These are phyloP conservation scores for Orbilia javanica DNA, from an alignment of 2,329 filamentous ascomycete genomes.

Conservation along the genomic window DNA sequence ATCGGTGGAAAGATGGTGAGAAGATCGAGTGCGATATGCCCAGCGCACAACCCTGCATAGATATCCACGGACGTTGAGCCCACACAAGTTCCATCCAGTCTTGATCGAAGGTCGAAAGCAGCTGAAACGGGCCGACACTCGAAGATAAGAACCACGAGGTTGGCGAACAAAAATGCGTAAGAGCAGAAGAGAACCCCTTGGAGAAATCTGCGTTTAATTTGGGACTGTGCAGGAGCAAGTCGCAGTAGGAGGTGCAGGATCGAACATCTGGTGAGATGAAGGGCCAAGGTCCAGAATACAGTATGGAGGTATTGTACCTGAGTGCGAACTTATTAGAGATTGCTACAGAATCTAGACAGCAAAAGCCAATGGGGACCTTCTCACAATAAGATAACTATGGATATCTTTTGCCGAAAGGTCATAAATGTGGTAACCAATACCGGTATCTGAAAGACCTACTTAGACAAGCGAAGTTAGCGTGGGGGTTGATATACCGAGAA, in stretches of 20 bases:
- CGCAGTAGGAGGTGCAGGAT: constrained; percentile 54
- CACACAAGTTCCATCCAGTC: constrained; percentile 50
- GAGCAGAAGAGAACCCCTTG: constrained; percentile 43
- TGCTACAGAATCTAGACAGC: neutral
- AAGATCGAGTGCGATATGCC: constrained; percentile 52
- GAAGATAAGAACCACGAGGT: constrained; percentile 50
- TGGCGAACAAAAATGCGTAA: constrained; percentile 45
- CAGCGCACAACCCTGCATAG: constrained; percentile 49
- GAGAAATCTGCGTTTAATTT: constrained; percentile 43
- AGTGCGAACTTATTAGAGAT: neutral
- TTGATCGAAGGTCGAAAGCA: constrained; percentile 50
- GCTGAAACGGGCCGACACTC: constrained; percentile 51
- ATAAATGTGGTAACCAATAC: constrained; percentile 53
- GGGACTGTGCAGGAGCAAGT: constrained; percentile 40
- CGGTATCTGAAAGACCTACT: constrained; percentile 38
- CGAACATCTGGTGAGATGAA: constrained; percentile 53
- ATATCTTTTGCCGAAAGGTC: constrained; percentile 54
- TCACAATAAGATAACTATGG: constrained; percentile 48
- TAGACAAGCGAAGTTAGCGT: neutral
- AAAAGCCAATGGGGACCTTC: neutral
- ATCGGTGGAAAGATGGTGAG: constrained; percentile 56
- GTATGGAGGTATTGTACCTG: constrained; percentile 58
- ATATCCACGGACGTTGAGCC: constrained; percentile 50
- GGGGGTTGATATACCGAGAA: too few relatives aligned
- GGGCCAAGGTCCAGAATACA: constrained; percentile 50